These are phyloP conservation scores for Scalesia atractyloides DNA, from an alignment of 129 eudicot species.

Conservation along the genomic window DNA sequence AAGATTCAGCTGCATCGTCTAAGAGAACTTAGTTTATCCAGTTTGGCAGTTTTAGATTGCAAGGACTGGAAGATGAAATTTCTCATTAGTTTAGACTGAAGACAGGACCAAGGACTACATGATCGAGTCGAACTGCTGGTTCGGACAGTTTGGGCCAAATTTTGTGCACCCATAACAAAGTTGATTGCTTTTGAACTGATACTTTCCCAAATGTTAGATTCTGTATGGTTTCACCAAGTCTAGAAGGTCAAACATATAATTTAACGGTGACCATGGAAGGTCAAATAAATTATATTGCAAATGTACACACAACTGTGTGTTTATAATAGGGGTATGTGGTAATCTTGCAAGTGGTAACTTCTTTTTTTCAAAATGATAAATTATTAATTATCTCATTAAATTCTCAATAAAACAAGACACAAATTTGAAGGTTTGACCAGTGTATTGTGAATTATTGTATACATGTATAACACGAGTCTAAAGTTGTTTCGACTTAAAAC, in stretches of 20 bases:
- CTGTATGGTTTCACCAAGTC: not conserved
- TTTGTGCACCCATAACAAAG: no score
- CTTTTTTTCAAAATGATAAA: not conserved
- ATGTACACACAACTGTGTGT: not conserved
- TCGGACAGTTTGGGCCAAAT: no score
- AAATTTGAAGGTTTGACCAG: conserved; percentile 9
- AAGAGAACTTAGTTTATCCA: not conserved
- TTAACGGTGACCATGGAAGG: not conserved
- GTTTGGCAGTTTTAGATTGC: not conserved
- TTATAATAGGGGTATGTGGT: not conserved
- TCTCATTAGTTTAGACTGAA: not conserved
- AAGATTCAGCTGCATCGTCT: not conserved
- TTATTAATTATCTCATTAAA: not conserved
- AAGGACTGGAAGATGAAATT: not conserved
- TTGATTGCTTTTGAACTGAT: not conserved
- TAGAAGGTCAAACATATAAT: not conserved
- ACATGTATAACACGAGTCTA: not conserved
- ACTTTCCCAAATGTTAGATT: not conserved
- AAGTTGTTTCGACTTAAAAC: not conserved
- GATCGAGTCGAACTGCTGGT: no score
- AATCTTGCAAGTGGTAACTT: not conserved
- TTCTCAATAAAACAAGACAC: not conserved
- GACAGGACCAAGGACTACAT: no score
- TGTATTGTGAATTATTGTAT: not conserved
- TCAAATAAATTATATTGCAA: not conserved